Percentiles rank a stretch among this genome's conserved stretches.
Evolutionary conservation across 2,329 filamentous ascomycete genomes (phyloP).

Genomic region (Alternaria gansuensis): DNA sequence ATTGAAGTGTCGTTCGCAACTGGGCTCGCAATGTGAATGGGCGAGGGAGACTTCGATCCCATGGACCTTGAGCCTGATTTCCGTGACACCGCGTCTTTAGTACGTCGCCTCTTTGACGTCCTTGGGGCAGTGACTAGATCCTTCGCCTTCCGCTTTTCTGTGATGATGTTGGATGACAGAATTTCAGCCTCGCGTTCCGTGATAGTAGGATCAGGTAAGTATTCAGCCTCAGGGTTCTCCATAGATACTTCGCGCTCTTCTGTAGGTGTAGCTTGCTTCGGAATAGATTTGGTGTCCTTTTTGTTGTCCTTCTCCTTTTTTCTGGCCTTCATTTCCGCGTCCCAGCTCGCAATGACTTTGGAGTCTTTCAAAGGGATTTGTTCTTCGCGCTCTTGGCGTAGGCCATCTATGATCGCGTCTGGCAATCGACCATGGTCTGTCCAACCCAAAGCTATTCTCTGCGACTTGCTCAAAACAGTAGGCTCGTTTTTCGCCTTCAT

Average conservation of each 20-base stretch:
- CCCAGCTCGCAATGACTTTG: slow-evolving; percentile 21
- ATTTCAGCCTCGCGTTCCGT: slow-evolving; percentile 2
- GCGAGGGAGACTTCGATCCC: neutral
- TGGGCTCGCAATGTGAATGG: neutral
- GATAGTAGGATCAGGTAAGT: neutral
- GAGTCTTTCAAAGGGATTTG: slow-evolving; percentile 34
- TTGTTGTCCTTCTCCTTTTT: slow-evolving; percentile 6
- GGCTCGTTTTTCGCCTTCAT: slow-evolving; percentile 27
- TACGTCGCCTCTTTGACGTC: slow-evolving; percentile 19
- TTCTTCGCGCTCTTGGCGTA: slow-evolving; percentile 34
- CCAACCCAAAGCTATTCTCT: slow-evolving; percentile 38
- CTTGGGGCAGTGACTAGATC: neutral
- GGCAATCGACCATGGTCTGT: slow-evolving; percentile 38
- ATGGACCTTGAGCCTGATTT: neutral
- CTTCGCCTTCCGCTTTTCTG: slow-evolving; percentile 20
- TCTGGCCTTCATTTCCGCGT: slow-evolving; percentile 19
- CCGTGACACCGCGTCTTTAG: neutral
- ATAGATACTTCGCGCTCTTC: neutral
- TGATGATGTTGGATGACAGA: neutral
- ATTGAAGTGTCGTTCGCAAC: neutral
- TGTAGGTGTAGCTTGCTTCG: neutral
- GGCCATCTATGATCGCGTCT: slow-evolving; percentile 37
- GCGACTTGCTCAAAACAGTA: slow-evolving; percentile 37
- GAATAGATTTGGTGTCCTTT: neutral
- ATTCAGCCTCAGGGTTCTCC: neutral